phyloP scores from a whole-genome alignment of 2,329 filamentous ascomycete species.

The Colletotrichum noveboracense region DNA sequence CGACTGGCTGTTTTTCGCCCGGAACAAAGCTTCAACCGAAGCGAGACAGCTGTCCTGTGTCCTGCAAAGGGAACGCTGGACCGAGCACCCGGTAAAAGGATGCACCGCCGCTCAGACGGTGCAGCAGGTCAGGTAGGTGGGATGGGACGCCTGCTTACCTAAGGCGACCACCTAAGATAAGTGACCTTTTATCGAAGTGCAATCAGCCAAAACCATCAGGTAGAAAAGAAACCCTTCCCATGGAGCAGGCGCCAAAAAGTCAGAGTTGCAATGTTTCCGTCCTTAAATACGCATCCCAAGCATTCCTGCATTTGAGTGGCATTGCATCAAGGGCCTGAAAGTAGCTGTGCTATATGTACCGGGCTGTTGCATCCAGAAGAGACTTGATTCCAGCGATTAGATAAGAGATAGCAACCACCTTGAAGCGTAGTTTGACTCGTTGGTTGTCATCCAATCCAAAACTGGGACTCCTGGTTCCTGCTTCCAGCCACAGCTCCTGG shows the following conservation, averaged over 20 bases:
- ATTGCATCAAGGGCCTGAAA: neutral
- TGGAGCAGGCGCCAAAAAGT: neutral
- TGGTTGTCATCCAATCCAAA: neutral
- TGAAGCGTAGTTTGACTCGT: neutral
- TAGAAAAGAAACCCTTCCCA: neutral
- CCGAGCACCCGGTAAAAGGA: neutral
- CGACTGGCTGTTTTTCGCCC: slow-evolving; percentile 10
- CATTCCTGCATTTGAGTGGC: neutral
- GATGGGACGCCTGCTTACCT: neutral
- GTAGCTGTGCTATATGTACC: neutral
- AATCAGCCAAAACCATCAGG: neutral
- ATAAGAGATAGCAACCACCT: neutral
- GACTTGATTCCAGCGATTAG: neutral
- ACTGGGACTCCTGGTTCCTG: neutral
- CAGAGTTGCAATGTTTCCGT: neutral
- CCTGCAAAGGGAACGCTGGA: neutral
- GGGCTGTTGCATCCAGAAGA: neutral
- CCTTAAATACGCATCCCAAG: neutral
- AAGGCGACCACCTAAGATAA: neutral
- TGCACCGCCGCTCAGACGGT: neutral
- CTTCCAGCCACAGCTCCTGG: neutral
- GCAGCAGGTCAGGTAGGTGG: neutral
- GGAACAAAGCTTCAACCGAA: slow-evolving; percentile 20
- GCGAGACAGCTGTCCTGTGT: slow-evolving; percentile 2
- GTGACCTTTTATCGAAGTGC: neutral